Percentiles rank a stretch among this genome's conserved stretches.
These are phyloP conservation scores for Ramaria sp. DNA, from an alignment of 768 basidiomycete species.

Conservation along the genomic window DNA sequence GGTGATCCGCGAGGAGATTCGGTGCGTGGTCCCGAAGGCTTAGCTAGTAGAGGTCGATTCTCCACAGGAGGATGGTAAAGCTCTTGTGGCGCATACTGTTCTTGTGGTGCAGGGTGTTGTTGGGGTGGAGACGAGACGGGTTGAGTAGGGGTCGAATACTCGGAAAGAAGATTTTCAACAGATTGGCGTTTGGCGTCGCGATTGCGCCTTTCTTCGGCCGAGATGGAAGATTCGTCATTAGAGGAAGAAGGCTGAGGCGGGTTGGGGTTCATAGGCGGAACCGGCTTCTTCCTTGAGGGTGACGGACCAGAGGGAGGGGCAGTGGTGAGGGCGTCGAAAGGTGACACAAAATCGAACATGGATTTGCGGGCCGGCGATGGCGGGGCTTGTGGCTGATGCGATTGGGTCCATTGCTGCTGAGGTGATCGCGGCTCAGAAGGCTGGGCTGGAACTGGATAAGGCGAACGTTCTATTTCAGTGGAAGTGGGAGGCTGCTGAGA, in stretches of 20 bases:
- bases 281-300: slow-evolving; percentile 54
- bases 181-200: slow-evolving; percentile 66
- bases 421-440: slow-evolving; percentile 7
- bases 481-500: slow-evolving; percentile 17
- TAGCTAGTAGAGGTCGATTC: slow-evolving; percentile 13
- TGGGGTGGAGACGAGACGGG: slow-evolving; percentile 25
- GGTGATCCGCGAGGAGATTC: slow-evolving; percentile 3
- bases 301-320: slow-evolving; percentile 16
- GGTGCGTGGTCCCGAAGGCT: slow-evolving; percentile 10
- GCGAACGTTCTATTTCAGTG: slow-evolving; percentile 13
- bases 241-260: slow-evolving; percentile 14
- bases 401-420: slow-evolving; percentile 11
- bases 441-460: slow-evolving; percentile 9
- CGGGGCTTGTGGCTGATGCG: slow-evolving; percentile 25
- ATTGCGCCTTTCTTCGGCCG: slow-evolving; percentile 8
- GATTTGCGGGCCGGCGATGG: slow-evolving; percentile 67
- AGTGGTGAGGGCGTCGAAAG: slow-evolving; percentile 65
- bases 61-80: slow-evolving; percentile 13
- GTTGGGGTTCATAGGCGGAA: slow-evolving; percentile 27
- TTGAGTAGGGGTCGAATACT: slow-evolving; percentile 42
- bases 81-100: slow-evolving; percentile 31
- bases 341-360: slow-evolving; percentile 78
- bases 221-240: slow-evolving; percentile 13
- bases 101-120: slow-evolving; percentile 23
- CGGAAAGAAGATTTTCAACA: slow-evolving; percentile 72